Evolutionary conservation across 768 basidiomycete genomes (phyloP).

Genomic region (Tulasnella sp.): DNA sequence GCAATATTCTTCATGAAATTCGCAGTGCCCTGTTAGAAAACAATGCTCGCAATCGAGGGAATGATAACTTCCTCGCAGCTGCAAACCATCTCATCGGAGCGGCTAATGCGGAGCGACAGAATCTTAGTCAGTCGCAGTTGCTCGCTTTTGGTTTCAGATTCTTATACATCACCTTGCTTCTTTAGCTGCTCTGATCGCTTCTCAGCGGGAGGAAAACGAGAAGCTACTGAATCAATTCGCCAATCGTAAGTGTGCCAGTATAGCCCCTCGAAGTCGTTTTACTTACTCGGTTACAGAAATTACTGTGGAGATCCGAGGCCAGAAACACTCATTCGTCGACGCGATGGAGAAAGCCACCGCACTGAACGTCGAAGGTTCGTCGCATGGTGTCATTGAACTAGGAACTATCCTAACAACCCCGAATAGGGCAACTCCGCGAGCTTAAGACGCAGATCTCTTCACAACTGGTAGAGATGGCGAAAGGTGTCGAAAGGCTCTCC

Average conservation of each 20-base stretch:
- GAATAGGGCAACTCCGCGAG: conserved; percentile 1
- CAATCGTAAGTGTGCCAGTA: not conserved
- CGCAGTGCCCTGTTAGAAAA: conserved; percentile 4
- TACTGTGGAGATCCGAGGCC: conserved; percentile 8
- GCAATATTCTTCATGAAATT: conserved; percentile 6
- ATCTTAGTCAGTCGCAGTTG: conserved; percentile 1
- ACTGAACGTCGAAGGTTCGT: conserved; percentile 12
- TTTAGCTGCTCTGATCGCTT: conserved; percentile 1
- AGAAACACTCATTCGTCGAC: conserved; percentile 10
- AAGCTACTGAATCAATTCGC: conserved; percentile 3
- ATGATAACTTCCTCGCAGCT: conserved; percentile 12
- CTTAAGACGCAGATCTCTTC: conserved; percentile 7
- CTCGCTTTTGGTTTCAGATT: not conserved
- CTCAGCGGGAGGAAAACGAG: conserved; percentile 10
- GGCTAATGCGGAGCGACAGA: conserved; percentile 11
- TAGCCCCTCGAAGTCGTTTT: not conserved
- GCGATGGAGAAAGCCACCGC: conserved; percentile 12
- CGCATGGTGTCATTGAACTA: not conserved
- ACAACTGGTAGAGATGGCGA: conserved; percentile 8
- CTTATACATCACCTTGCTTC: not conserved
- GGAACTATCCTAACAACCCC: not conserved
- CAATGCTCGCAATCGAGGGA: conserved; percentile 6
- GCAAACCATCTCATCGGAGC: conserved; percentile 9
- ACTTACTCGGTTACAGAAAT: not conserved
- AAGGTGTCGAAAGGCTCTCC: conserved; percentile 2